Base-by-base conservation (phyloP, 2,329 filamentous ascomycete species). In the Pseudogymnoascus sp. region DNA sequence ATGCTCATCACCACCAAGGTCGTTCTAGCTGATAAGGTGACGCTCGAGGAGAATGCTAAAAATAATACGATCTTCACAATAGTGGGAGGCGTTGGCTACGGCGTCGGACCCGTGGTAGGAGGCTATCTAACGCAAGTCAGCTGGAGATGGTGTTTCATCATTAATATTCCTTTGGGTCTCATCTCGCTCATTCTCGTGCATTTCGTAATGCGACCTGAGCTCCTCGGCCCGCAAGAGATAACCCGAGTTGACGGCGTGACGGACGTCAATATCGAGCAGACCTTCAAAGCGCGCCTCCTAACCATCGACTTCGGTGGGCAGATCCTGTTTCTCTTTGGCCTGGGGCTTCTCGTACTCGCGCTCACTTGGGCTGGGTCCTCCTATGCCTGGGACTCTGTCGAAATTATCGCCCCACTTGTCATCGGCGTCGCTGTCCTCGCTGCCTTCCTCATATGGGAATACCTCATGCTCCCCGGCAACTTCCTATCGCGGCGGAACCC, bases 141-240 rank as follows among this genome's bases (percentile, higher is more conserved):
- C 65, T 89, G 86, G 86, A 76, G 85, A 59, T 89, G 87, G 79
- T 86, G 84, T 68, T 89, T 89, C 70, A 83, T 80, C 38, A 79
- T 88, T 61, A 84, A 83, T 64, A 75, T 86, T n/a, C 83, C 83
- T 14, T 77, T 86, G 43, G 78, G 76, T 1, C 74, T 78, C 2
- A 67, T 81, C 19, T 81, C 79, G 5, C 75, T 87, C 37, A 58
- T 81, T n/a, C 63, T 83, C 41, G 77, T 83, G 59, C 82, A 82
- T 67, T 72, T 86, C 61, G 67, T 88, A 35, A 77, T 88, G 33
- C 78, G 84, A 19, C 78, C 81, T 31, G 81, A 86, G 45, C 78
- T 89, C 6, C 76, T 87, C 0, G 80, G 81, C 0, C 77, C 81
- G 1, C 78, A 81, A 62, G 2, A 49, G 23, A 49, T 49, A 49